Conservation (phyloP, 2,329 filamentous ascomycete species). For the Leptographium procerum region DNA sequence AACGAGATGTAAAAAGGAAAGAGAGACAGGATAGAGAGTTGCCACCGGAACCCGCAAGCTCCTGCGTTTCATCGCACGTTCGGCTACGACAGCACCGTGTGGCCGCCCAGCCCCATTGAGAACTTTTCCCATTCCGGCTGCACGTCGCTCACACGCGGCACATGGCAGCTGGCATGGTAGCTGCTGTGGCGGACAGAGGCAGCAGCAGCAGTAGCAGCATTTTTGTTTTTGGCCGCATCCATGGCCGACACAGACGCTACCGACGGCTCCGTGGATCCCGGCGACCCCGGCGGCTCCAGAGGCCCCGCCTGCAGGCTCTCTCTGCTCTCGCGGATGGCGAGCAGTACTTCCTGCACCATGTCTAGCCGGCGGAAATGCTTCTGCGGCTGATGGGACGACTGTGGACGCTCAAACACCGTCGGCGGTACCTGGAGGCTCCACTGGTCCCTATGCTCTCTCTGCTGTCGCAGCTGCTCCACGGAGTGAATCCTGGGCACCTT, state of each 20-base stretch:
- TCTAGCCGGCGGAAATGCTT: constrained; percentile 3
- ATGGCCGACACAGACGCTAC: not conserved
- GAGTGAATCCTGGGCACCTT: not conserved
- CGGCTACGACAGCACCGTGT: constrained; percentile 18
- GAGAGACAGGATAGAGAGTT: not conserved
- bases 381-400: not conserved
- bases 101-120: constrained; percentile 29
- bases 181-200: constrained; percentile 11
- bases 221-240: not conserved
- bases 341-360: constrained; percentile 7
- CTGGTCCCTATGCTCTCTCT: not conserved
- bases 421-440: no score
- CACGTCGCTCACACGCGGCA: constrained; percentile 13
- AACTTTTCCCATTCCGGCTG: constrained; percentile 35
- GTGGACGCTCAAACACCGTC: not conserved
- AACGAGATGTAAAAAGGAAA: not conserved
- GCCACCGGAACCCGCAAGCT: no score
- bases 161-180: not conserved
- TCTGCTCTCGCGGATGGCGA: constrained; percentile 2
- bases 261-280: no score
- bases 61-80: no score
- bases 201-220: no score
- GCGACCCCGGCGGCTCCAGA: not conserved
- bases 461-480: not conserved
- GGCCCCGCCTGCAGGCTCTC: not conserved